Evolutionary conservation across 345 rosid species (phyloP), one percentile per base, ranked within the genome.

Genomic region (Hibiscus syriacus): DNA sequence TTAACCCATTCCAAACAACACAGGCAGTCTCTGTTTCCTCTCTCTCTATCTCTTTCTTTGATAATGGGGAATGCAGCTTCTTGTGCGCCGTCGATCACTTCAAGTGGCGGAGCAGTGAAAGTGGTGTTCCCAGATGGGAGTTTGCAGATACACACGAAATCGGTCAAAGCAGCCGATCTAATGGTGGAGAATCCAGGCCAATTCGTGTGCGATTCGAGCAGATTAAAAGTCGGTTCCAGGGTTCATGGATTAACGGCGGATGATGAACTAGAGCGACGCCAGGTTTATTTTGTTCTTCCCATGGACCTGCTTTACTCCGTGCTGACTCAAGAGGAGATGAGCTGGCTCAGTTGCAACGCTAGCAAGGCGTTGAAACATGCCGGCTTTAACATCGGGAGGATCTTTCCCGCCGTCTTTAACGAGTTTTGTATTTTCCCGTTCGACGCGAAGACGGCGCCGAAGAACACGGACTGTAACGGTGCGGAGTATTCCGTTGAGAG

Each of bases 241-340:
- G 64, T 83, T 19, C 76, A 64, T 0, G 86, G 88, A 6, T 54
- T 86, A 6, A 63, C 67, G 0, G 83, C 86, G 0, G 88, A 86
- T 50, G 82, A 83, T 60, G 76, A 77, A 49, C 82, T 86, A 0
- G 73, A 79, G 70, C 63, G 67, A 23, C 78, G 80, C 17, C 73
- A 58, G 10, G 36, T 83, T 62, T 86, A 86, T 76, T 86, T 86
- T 68, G 63, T 83, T 55, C 82, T 86, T 64, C 85, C 87, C n/a
- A 83, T 80, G 87, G 90, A 80, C 17, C 60, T 83, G 41, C 80
- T 83, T 8, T 83, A 83, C 71, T 86, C 88, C 0, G 90, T 82
- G 6, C 74, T 83, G 19, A 86, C 83, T 1, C 58, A 74, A 0
- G 88, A 82, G 10, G 90, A 86, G 65, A 70, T 79, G 80, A 73